phyloP scores from a whole-genome alignment of 192 early-diverging fungal species.

The Diversispora epigaea region DNA sequence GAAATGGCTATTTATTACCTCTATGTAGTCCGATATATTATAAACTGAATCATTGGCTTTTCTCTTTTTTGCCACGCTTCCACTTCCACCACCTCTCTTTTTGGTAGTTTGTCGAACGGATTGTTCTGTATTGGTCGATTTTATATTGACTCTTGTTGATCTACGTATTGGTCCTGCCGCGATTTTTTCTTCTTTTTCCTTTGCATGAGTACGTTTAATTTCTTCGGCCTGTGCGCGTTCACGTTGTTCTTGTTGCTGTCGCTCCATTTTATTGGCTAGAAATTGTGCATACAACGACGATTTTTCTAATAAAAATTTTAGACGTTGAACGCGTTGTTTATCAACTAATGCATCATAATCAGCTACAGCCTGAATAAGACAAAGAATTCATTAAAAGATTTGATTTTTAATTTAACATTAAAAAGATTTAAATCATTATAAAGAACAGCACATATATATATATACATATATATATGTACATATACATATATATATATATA shows the following conservation, averaged over 20 bases:
- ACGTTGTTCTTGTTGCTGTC: slow-evolving; percentile 67
- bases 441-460: too few relatives aligned
- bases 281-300: slow-evolving; percentile 80
- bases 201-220: slow-evolving; percentile 20
- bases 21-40: slow-evolving; percentile 51
- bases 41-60: slow-evolving; percentile 51
- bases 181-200: slow-evolving; percentile 30
- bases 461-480: too few relatives aligned
- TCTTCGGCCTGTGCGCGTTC: slow-evolving; percentile 44
- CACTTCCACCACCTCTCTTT: slow-evolving; percentile 24
- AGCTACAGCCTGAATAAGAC: slow-evolving; percentile 51
- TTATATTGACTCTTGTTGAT: slow-evolving; percentile 10
- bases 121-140: not conserved
- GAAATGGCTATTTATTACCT: not conserved
- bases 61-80: slow-evolving; percentile 42
- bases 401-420: not conserved
- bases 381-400: not conserved
- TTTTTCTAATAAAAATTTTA: slow-evolving; percentile 79
- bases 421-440: not conserved
- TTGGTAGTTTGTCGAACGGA: not conserved
- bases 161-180: slow-evolving; percentile 13
- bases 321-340: slow-evolving; percentile 67
- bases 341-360: slow-evolving; percentile 61
- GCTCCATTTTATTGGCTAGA: slow-evolving; percentile 72
- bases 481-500: too few relatives aligned